Percentiles rank a stretch among this genome's conserved stretches.
Evolutionary conservation across 164 flowering plant species (phyloP).

Genomic region (Berberis thunbergii): DNA sequence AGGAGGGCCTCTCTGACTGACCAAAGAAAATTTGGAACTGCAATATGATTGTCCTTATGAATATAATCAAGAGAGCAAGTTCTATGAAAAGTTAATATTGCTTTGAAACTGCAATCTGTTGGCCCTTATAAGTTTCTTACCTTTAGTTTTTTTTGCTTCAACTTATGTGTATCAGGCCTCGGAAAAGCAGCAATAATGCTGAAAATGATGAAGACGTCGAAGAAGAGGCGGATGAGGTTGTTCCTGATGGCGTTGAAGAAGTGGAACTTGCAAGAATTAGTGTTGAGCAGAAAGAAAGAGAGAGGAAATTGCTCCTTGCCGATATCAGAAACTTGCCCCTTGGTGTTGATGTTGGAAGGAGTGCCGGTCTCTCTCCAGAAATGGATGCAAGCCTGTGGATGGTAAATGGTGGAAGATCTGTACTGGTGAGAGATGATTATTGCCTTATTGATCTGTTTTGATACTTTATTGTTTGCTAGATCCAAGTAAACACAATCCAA

Average conservation of each 20-base stretch:
- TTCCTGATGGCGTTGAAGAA: slow-evolving; percentile 98
- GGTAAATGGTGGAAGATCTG: slow-evolving; percentile 52
- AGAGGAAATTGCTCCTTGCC: slow-evolving; percentile 56
- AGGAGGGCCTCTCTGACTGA: no score
- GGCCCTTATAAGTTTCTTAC: neutral
- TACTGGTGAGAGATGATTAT: slow-evolving; percentile 46
- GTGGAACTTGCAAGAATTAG: slow-evolving; percentile 84
- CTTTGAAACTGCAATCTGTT: no score
- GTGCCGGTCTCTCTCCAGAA: slow-evolving; percentile 22
- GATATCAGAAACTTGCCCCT: slow-evolving; percentile 68
- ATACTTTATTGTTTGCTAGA: neutral
- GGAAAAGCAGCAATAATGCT: slow-evolving; percentile 70
- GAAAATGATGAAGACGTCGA: slow-evolving; percentile 94
- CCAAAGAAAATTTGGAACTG: no score
- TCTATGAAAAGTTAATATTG: no score
- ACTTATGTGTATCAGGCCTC: slow-evolving; percentile 51
- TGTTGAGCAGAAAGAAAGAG: slow-evolving; percentile 78
- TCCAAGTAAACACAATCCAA: no score
- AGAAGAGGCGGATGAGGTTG: slow-evolving; percentile 99
- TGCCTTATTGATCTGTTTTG: neutral
- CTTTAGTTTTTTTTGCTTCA: neutral
- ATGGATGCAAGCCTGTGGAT: slow-evolving; percentile 70
- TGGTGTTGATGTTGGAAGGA: slow-evolving; percentile 35
- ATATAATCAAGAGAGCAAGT: no score
- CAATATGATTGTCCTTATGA: no score